Evolutionary conservation across 2,329 filamentous ascomycete genomes (phyloP).

Genomic region (Colletotrichum cordylinicola): DNA sequence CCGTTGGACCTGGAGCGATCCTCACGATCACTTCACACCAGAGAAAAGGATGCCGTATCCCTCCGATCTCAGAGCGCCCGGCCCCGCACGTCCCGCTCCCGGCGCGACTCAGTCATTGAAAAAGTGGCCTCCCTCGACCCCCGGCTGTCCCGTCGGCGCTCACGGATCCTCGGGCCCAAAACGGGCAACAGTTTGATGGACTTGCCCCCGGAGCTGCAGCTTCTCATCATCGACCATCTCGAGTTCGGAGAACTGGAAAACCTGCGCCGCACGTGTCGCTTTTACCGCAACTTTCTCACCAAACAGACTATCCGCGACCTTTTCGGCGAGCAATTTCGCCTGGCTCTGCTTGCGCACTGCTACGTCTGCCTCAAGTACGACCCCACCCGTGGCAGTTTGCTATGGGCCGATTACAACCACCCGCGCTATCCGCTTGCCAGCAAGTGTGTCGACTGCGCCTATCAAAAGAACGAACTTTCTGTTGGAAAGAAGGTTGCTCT

Average conservation of each 20-base stretch:
- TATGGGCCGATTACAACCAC: conserved; percentile 34
- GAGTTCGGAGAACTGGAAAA: conserved; percentile 48
- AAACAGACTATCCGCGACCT: conserved; percentile 39
- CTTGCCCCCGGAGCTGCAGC: conserved; percentile 47
- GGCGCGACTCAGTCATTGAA: conserved; percentile 20
- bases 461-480: conserved; percentile 36
- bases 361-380: conserved; percentile 42
- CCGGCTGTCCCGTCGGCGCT: conserved; percentile 4
- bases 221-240: conserved; percentile 44
- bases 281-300: conserved; percentile 39
- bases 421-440: conserved; percentile 42
- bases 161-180: conserved; percentile 4
- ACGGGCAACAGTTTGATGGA: conserved; percentile 31
- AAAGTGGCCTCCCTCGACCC: conserved; percentile 20
- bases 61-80: conserved; percentile 12
- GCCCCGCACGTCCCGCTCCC: conserved; percentile 19
- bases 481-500: conserved; percentile 43
- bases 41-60: conserved; percentile 5
- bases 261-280: conserved; percentile 45
- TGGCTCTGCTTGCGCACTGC: conserved; percentile 44
- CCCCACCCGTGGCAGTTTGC: conserved; percentile 32
- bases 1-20: conserved; percentile 10
- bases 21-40: neutral
- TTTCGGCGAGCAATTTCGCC: conserved; percentile 36
- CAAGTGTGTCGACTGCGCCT: conserved; percentile 45